Base-by-base conservation (phyloP, 345 rosid species). In the Hypericum androsaemum region DNA sequence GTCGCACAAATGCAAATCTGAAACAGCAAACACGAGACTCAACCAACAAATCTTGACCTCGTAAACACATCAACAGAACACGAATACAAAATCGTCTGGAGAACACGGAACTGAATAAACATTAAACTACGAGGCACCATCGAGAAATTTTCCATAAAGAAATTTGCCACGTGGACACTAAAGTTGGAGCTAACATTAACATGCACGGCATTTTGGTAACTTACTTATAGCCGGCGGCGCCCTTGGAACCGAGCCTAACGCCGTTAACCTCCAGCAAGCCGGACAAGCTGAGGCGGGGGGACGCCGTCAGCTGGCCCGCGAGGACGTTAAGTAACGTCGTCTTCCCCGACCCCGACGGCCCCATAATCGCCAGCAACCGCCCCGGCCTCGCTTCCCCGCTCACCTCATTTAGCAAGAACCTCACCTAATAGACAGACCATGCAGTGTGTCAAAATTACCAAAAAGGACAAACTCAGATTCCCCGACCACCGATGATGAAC, bases 281-380 rank as follows among this genome's bases (percentile, higher is more conserved):
- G 0, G 98, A 92, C 56, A 92, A 73, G 64, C 71, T 81, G 66
- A 88, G 47, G 40, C 74, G 78, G 5, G 88, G 83, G 0, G 88
- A 84, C 1, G 81, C 81, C 61, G 57, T 47, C 7, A 88, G 67
- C 76, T 88, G 98, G 41, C 95, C 89, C 0, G 94, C 96, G 41
- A 92, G 68, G 72, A 92, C 86, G 59, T 92, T 92, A 36, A 92
- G 83, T 77, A 92, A 67, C 3, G 98, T 84, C 28, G 98, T 92
- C 66, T 87, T 92, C 52, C 98, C 98, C n/a, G 98, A 92, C 10
- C 98, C 98, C 5, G 98, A 88, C 5, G 98, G 89, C 2, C 98
- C 96, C 98, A 92, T 92, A 39, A 84, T 77, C 12, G 98, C 98
- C 37, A 87, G 77, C 65, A 92, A 76, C 60, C 88, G 81, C 60